These are phyloP conservation scores for Colletotrichum shisoi DNA, from an alignment of 2,329 filamentous ascomycete species.

Conservation along the genomic window DNA sequence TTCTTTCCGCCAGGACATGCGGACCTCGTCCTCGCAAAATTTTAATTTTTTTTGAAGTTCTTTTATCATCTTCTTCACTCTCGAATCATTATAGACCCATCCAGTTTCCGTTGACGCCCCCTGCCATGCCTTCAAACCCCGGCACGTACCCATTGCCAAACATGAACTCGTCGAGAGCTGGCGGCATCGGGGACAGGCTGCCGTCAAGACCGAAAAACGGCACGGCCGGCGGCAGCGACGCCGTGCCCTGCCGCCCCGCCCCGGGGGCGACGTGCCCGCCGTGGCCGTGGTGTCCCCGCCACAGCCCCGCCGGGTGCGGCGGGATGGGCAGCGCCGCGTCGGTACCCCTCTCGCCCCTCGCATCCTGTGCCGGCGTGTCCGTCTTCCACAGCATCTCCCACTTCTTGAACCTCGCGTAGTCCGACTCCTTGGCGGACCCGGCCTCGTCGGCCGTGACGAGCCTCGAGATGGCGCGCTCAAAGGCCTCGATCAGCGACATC, in stretches of 20 bases:
- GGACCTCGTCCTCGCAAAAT: too few relatives aligned
- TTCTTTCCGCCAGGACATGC: too few relatives aligned
- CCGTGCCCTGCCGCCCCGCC: slow-evolving; percentile 34
- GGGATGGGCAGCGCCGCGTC: slow-evolving; percentile 30
- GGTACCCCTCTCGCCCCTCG: slow-evolving; percentile 41
- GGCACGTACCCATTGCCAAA: slow-evolving; percentile 36
- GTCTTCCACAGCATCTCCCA: slow-evolving; percentile 56
- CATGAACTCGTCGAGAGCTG: slow-evolving; percentile 50
- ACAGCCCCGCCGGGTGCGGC: slow-evolving; percentile 23
- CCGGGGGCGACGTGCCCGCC: slow-evolving; percentile 36
- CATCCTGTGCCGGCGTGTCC: slow-evolving; percentile 44
- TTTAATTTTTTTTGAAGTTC: too few relatives aligned
- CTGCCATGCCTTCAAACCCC: slow-evolving; percentile 30
- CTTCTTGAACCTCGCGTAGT: slow-evolving; percentile 55
- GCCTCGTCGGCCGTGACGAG: slow-evolving; percentile 54
- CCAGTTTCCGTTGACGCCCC: slow-evolving; percentile 25
- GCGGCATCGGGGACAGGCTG: slow-evolving; percentile 51
- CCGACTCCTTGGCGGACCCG: slow-evolving; percentile 51
- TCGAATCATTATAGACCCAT: slow-evolving; percentile 22
- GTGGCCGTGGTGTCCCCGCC: slow-evolving; percentile 18
- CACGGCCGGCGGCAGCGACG: slow-evolving; percentile 45
- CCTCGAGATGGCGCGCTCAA: slow-evolving; percentile 57
- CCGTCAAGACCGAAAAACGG: slow-evolving; percentile 51
- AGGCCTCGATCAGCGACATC: slow-evolving; percentile 61
- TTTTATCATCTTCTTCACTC: too few relatives aligned